A percentile compares a stretch with the other conserved stretches of the same genome.
These are phyloP conservation scores for Yamadazyma conglobata DNA, from an alignment of 1,139 yeast genomes.

Conservation along the genomic window DNA sequence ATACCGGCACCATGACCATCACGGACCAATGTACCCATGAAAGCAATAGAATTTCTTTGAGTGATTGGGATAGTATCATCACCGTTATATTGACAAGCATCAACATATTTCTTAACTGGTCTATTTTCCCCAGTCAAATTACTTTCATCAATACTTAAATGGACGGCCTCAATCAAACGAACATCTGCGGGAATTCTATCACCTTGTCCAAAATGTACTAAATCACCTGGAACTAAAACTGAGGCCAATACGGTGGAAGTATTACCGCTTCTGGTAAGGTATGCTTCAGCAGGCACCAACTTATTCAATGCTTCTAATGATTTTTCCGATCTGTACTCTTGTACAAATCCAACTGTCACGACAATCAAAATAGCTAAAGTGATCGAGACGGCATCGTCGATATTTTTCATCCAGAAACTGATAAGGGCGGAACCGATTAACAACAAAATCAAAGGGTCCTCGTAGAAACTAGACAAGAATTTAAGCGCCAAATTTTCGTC, in stretches of 20 bases:
- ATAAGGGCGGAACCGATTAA: slow-evolving; percentile 84
- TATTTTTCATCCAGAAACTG: slow-evolving; percentile 86
- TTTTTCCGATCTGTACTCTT: slow-evolving; percentile 91
- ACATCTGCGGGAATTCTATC: slow-evolving; percentile 95
- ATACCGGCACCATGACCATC: slow-evolving; percentile 92
- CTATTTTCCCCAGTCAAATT: slow-evolving; percentile 91
- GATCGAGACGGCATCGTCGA: slow-evolving; percentile 88
- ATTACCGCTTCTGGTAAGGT: slow-evolving; percentile 75
- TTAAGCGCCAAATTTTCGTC: slow-evolving; percentile 69
- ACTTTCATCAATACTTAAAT: slow-evolving; percentile 83
- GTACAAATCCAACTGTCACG: slow-evolving; percentile 93
- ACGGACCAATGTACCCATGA: slow-evolving; percentile 93
- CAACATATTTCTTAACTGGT: slow-evolving; percentile 65
- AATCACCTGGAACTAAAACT: slow-evolving; percentile 88
- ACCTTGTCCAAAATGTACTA: slow-evolving; percentile 84
- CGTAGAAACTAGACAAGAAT: slow-evolving; percentile 75
- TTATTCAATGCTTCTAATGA: slow-evolving; percentile 87
- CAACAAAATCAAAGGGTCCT: slow-evolving; percentile 82
- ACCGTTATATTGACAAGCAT: slow-evolving; percentile 23
- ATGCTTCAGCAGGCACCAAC: slow-evolving; percentile 91
- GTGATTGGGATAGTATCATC: slow-evolving; percentile 45
- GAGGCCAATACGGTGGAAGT: slow-evolving; percentile 80
- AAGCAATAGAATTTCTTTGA: slow-evolving; percentile 74
- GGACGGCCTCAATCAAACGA: slow-evolving; percentile 72
- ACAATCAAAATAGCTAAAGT: slow-evolving; percentile 86